Evolutionary conservation across 768 basidiomycete species (phyloP), one percentile per base, ranked within the genome.

Genomic region (Lactarius sanguifluus): DNA sequence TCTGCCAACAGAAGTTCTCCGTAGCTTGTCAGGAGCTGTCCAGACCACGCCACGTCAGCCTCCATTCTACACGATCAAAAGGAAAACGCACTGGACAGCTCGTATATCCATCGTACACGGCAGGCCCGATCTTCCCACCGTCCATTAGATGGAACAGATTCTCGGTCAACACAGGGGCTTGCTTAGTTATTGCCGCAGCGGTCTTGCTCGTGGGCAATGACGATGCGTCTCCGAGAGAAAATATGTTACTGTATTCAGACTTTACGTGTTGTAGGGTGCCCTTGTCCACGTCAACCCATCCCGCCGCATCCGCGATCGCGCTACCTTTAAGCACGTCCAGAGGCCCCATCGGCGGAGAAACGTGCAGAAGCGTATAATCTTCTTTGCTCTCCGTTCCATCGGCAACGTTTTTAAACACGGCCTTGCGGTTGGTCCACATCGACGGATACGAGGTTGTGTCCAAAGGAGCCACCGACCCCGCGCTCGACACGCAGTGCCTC

Each of bases 181-280:
- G 94, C 0, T 86, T 86, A 2, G 92, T 94, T 72, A 98, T 90
- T 6, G 96, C 96, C 16, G 96, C 96, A 0, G 91, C 93, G 0
- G 96, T 99, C 82, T 96, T 99, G 76, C 92, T 94, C 32, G 94
- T 98, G 9, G 96, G 96, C 34, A 97, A 77, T 41, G 88, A 91
- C 28, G 92, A 91, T 72, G 91, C 91, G 74, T 99, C 96, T n/a
- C 96, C 96, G 13, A 98, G 74, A 9, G 92, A 83, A 76, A 95
- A 98, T 36, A 98, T 84, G 75, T 97, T 98, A 47, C 80, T 78
- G 73, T 81, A 91, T 72, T 86, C 83, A 25, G 87, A 90, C 66
- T 96, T 96, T 64, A 82, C 85, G 73, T 96, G 94, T 71, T 90
- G 89, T 38, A 96, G 83, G 1, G 92, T 96, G 9, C 78, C 83